Conservation (phyloP, 768 basidiomycete genomes). For the Mycena rebaudengoi region DNA sequence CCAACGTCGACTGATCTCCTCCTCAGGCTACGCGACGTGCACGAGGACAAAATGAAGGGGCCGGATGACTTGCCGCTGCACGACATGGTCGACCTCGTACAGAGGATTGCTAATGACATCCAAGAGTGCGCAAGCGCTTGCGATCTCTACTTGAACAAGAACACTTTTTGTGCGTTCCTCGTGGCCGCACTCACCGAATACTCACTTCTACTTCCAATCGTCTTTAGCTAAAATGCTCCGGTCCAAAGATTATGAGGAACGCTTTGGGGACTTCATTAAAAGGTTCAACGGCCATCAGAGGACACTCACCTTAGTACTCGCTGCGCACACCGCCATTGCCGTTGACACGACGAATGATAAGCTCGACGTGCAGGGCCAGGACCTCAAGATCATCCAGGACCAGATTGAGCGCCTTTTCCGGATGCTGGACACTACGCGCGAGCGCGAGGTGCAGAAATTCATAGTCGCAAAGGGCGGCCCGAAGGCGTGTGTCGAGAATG, state of each 20-base stretch:
- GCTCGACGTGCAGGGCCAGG: conserved; percentile 33
- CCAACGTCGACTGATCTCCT: background rate
- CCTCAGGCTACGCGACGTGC: conserved; percentile 41
- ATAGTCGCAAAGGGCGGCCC: conserved; percentile 50
- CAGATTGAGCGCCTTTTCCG: conserved; percentile 48
- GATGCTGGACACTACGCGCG: conserved; percentile 48
- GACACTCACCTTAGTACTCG: conserved; percentile 45
- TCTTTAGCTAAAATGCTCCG: conserved; percentile 46
- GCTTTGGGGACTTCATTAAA: conserved; percentile 41
- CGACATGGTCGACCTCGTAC: no score
- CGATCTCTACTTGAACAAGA: conserved; percentile 55
- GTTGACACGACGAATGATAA: conserved; percentile 46
- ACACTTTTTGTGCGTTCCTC: conserved; percentile 47
- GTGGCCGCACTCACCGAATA: no score
- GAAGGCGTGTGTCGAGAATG: conserved; percentile 43
- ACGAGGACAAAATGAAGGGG: conserved; percentile 32
- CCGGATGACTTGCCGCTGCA: no score
- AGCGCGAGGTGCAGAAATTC: conserved; percentile 46
- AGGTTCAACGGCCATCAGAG: conserved; percentile 45
- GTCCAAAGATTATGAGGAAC: conserved; percentile 45
- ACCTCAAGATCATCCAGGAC: conserved; percentile 37
- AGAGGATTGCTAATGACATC: conserved; percentile 48
- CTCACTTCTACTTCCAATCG: no score
- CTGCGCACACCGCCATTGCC: conserved; percentile 46
- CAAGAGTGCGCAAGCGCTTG: conserved; percentile 53